These are phyloP conservation scores for Beauveria varroae DNA, from an alignment of 2,329 filamentous ascomycete species.

Conservation along the genomic window DNA sequence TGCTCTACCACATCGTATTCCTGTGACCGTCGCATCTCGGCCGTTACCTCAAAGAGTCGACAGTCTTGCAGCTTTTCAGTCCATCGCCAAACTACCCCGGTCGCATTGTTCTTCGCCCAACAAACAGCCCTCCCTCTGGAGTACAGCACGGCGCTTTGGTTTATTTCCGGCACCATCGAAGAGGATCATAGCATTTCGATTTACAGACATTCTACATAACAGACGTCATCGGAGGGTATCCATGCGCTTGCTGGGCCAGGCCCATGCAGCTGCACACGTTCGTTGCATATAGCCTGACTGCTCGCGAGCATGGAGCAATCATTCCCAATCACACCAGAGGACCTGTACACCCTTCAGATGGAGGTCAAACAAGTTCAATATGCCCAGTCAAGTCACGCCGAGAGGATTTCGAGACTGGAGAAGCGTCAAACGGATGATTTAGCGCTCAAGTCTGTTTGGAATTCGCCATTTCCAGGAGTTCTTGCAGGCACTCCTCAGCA, in stretches of 20 bases:
- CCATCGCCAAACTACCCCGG: neutral
- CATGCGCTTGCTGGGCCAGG: constrained; percentile 6
- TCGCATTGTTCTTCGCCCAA: neutral
- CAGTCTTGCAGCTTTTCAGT: neutral
- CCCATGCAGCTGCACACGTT: constrained; percentile 2
- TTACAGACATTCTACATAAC: neutral
- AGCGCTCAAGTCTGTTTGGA: constrained; percentile 80
- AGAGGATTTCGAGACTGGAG: constrained; percentile 54
- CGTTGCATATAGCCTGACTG: neutral
- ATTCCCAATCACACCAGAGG: constrained; percentile 52
- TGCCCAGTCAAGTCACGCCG: constrained; percentile 54
- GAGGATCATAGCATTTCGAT: too few species aligned
- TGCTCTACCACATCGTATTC: neutral
- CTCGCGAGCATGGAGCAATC: constrained; percentile 54
- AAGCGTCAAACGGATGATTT: constrained; percentile 62
- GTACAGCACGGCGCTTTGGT: neutral
- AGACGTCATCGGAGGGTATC: neutral
- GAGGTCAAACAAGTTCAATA: constrained; percentile 61
- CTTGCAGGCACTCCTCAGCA: constrained; percentile 78
- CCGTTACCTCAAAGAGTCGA: neutral
- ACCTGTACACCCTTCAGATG: constrained; percentile 62
- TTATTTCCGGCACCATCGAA: neutral
- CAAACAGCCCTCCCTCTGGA: neutral
- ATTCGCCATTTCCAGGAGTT: constrained; percentile 84
- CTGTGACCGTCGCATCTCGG: too few species aligned